Conservation (phyloP, 2,329 filamentous ascomycete species). For the Penicillium frequentans region DNA sequence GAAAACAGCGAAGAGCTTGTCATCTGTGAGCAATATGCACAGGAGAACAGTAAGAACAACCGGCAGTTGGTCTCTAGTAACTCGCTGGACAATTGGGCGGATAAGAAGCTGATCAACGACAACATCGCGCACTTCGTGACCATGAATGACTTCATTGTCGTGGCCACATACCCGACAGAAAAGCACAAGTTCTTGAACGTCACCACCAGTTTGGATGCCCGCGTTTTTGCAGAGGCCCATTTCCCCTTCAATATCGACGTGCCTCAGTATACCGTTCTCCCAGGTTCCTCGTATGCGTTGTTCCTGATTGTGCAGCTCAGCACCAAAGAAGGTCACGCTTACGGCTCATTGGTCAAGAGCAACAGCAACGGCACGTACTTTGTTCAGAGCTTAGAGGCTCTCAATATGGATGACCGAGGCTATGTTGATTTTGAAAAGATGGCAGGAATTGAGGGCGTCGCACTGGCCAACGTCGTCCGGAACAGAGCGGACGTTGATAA, state of each 20-base stretch:
- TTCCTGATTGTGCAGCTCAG: constrained; percentile 91
- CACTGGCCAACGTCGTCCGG: constrained; percentile 78
- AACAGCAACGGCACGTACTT: constrained; percentile 98
- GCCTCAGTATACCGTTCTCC: constrained; percentile 83
- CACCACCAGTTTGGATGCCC: constrained; percentile 81
- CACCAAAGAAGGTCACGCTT: constrained; percentile 62
- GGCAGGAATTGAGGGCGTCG: constrained; percentile 85
- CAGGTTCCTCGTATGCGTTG: constrained; percentile 90
- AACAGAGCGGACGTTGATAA: constrained; percentile 67
- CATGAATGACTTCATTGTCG: constrained; percentile 95
- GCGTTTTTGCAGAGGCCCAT: constrained; percentile 74
- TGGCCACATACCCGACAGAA: constrained; percentile 66
- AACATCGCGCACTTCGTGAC: constrained; percentile 84
- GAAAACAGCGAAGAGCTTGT: constrained; percentile 63
- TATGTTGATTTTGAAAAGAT: constrained; percentile 98
- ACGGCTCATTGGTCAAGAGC: constrained; percentile 91
- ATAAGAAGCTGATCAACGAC: constrained; percentile 63
- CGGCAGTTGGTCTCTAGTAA: constrained; percentile 71
- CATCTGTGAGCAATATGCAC: constrained; percentile 63
- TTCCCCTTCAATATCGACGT: constrained; percentile 86
- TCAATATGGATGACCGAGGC: constrained; percentile 74
- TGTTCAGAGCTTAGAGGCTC: constrained; percentile 74
- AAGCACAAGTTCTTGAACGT: constrained; percentile 70
- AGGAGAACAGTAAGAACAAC: constrained; percentile 63
- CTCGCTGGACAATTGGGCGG: constrained; percentile 60